Percentiles rank a stretch among this genome's conserved stretches.
These are phyloP conservation scores for Ceratobasidium papillatum DNA, from an alignment of 1,284 basidiomycete species.

Conservation along the genomic window DNA sequence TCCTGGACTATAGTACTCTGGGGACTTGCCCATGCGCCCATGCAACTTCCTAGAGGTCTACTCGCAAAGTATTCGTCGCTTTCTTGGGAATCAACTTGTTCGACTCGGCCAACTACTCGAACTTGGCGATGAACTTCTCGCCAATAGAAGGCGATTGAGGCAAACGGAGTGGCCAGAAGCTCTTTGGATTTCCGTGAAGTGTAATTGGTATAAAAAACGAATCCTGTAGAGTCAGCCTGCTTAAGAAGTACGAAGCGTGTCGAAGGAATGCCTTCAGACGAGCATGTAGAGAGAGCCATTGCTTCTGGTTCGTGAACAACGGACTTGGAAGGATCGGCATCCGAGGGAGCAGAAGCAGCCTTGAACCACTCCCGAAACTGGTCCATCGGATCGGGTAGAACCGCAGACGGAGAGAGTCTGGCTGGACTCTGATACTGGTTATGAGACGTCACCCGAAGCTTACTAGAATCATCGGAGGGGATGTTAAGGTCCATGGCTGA, in stretches of 20 bases:
- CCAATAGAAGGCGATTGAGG: slow-evolving; percentile 93
- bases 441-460: slow-evolving; percentile 66
- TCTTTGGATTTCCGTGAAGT: slow-evolving; percentile 89
- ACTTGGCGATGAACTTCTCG: slow-evolving; percentile 83
- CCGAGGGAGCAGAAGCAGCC: slow-evolving; percentile 57
- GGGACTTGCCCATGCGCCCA: slow-evolving; percentile 93
- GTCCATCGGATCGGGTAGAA: slow-evolving; percentile 73
- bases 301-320: slow-evolving; percentile 84
- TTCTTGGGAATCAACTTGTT: slow-evolving; percentile 75
- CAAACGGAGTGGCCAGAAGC: slow-evolving; percentile 77
- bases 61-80: slow-evolving; percentile 86
- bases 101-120: slow-evolving; percentile 85
- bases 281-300: slow-evolving; percentile 85
- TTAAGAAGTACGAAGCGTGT: slow-evolving; percentile 93
- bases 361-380: slow-evolving; percentile 90
- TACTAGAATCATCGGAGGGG: slow-evolving; percentile 45
- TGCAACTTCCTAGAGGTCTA: slow-evolving; percentile 82
- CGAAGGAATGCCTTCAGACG: slow-evolving; percentile 77
- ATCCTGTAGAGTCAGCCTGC: slow-evolving; percentile 83
- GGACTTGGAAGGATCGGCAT: slow-evolving; percentile 44
- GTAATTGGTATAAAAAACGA: slow-evolving; percentile 98
- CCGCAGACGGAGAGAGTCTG: slow-evolving; percentile 64
- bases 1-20: slow-evolving; percentile 84
- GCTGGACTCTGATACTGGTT: slow-evolving; percentile 76
- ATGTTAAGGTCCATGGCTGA: slow-evolving; percentile 23